Evolutionary conservation across 495 filamentous ascomycete species (phyloP), one percentile per base, ranked within the genome.

Genomic region (Hypoxylon lenormandii): DNA sequence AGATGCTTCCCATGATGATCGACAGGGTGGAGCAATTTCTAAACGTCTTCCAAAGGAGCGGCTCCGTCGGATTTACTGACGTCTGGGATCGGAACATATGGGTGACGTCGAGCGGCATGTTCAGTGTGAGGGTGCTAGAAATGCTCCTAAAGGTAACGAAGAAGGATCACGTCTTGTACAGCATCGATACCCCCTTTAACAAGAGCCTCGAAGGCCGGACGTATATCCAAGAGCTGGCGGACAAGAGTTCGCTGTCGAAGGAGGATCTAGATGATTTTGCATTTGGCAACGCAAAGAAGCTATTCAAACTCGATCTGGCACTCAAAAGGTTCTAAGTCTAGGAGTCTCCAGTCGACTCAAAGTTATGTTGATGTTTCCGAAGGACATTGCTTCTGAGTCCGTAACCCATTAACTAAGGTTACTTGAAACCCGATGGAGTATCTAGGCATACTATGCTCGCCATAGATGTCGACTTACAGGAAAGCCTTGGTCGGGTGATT

Each of bases 31-130:
- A 83, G 47, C 30, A 33, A 11, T 82, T 82, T 19, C 77, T 82
- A 47, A 76, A 81, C 30, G 79, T 82, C 64, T 81, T 83, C 62
- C 80, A 85, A 54, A 66, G 75, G 40, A 81, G 77, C 48, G 56
- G 18, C 6, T 79, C 80, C 66, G 79, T n/a, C n/a, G 81, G 74
- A 83, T 86, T 89, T 66, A 74, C 77, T 40, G 80, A 87, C 13
- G 87, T 89, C 55, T 89, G 87, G 70, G 80, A 83, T 22, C 75
- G 80, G 48, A 89, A 91, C 54, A 78, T 91, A 42, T 91, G 84
- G 85, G 83, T 90, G 50, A 90, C 88, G 3, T 89, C 88, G 2
- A 84, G 80, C 16, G 87, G 88, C 0, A 82, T 88, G 46, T 90
- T 89, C 72, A 85, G 80, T 28, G 48, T 60, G 33, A 64, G 68